phyloP scores from a whole-genome alignment of 129 eudicot species.

The Dittrichia graveolens region DNA sequence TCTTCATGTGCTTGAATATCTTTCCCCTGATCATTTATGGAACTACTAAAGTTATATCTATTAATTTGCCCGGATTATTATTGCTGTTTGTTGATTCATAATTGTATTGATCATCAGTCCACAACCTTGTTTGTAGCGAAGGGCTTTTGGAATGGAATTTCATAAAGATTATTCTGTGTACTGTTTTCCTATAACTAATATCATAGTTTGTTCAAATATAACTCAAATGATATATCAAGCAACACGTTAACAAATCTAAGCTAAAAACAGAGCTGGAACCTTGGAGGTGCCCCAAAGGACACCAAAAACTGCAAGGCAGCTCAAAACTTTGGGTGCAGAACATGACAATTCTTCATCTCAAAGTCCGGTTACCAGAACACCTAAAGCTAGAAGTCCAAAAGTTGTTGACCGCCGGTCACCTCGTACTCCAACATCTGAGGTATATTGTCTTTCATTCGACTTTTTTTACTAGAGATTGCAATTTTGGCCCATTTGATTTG shows the following conservation, averaged over 20 bases:
- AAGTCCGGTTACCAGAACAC: slow-evolving; percentile 49
- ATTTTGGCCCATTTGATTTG: not conserved
- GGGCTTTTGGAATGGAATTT: not conserved
- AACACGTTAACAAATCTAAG: not conserved
- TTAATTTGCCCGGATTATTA: not conserved
- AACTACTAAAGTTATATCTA: not conserved
- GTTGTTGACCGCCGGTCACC: slow-evolving; percentile 58
- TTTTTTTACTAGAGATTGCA: not conserved
- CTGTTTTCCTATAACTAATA: not conserved
- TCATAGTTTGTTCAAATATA: not conserved
- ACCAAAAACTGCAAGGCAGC: slow-evolving; percentile 62
- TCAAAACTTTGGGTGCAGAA: slow-evolving; percentile 53
- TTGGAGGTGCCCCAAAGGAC: slow-evolving; percentile 66
- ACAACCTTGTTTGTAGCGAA: not conserved
- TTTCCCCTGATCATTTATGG: not conserved
- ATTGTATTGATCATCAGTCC: not conserved
- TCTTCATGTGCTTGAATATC: not conserved
- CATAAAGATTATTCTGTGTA: not conserved
- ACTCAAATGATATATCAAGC: not conserved
- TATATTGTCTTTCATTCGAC: slow-evolving; percentile 21
- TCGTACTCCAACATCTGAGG: slow-evolving; percentile 69
- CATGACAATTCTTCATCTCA: slow-evolving; percentile 47
- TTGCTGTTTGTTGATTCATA: not conserved
- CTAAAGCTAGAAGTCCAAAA: slow-evolving; percentile 64
- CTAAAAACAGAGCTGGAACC: slow-evolving; percentile 36